These are phyloP conservation scores for Lophiotrema nucula DNA, from an alignment of 495 filamentous ascomycete genomes.

Conservation along the genomic window DNA sequence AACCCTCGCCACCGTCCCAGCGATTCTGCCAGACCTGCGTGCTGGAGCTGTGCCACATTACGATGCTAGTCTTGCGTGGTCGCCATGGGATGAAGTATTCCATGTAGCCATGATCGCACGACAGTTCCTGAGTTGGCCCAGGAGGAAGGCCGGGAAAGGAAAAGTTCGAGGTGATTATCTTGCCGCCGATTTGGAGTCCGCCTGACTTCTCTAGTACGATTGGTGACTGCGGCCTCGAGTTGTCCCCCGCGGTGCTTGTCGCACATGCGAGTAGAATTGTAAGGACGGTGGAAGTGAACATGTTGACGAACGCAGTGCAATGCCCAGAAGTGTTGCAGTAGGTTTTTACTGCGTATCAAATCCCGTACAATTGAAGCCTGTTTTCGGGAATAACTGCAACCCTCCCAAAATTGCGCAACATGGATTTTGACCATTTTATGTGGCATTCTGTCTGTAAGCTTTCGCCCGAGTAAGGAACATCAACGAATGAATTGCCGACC, in stretches of 20 bases:
- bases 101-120: conserved; percentile 52
- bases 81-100: conserved; percentile 52
- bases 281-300: too few relatives aligned
- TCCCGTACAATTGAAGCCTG: too few relatives aligned
- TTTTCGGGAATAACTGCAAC: too few relatives aligned
- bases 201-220: conserved; percentile 12
- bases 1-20: conserved; percentile 51
- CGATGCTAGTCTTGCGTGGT: conserved; percentile 45
- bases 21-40: conserved; percentile 51
- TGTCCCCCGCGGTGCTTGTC: too few relatives aligned
- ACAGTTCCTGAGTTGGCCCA: conserved; percentile 36
- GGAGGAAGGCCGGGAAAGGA: conserved; percentile 14
- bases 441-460: too few relatives aligned
- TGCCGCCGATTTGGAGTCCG: conserved; percentile 28
- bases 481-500: not conserved
- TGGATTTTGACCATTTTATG: too few relatives aligned
- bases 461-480: too few relatives aligned
- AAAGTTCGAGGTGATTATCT: conserved; percentile 2
- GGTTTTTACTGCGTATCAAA: too few relatives aligned
- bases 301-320: too few relatives aligned
- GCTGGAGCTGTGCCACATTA: conserved; percentile 52
- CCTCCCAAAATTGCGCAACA: too few relatives aligned
- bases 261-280: too few relatives aligned
- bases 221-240: not conserved
- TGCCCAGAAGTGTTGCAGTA: too few relatives aligned